These are phyloP conservation scores for Penicillium brasilianum DNA, from an alignment of 2,329 filamentous ascomycete genomes.

Conservation along the genomic window DNA sequence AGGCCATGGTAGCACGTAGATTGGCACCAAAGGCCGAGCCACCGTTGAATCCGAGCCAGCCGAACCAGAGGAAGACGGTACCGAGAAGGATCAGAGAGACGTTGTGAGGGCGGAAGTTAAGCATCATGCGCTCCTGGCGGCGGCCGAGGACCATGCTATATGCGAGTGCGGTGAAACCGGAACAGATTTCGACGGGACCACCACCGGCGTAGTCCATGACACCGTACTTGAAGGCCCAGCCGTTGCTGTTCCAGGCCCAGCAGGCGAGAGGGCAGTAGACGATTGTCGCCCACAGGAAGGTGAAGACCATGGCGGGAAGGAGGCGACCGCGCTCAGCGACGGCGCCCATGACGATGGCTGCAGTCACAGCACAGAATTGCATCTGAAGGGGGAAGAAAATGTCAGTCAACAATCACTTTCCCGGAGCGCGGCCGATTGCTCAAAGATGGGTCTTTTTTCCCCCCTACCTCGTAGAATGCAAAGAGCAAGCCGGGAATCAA, in stretches of 20 bases:
- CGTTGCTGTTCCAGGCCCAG: slow-evolving; percentile 96
- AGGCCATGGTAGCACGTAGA: slow-evolving; percentile 91
- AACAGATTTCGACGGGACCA: slow-evolving; percentile 95
- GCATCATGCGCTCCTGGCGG: slow-evolving; percentile 98
- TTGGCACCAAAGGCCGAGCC: slow-evolving; percentile 94
- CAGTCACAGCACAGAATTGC: slow-evolving; percentile 96
- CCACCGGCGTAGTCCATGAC: slow-evolving; percentile 96
- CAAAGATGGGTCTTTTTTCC: slow-evolving; percentile 20
- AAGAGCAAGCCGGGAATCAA: slow-evolving; percentile 89
- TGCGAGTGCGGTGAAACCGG: slow-evolving; percentile 88
- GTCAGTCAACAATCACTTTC: neutral
- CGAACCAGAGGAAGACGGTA: slow-evolving; percentile 95
- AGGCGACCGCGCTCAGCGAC: slow-evolving; percentile 93
- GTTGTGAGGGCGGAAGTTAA: slow-evolving; percentile 99
- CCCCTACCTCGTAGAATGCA: slow-evolving; percentile 83
- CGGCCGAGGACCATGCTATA: slow-evolving; percentile 96
- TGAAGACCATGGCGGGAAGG: slow-evolving; percentile 91
- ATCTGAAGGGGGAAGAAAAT: slow-evolving; percentile 61
- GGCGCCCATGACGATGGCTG: slow-evolving; percentile 86
- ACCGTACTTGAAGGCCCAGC: slow-evolving; percentile 89
- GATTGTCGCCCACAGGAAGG: slow-evolving; percentile 93
- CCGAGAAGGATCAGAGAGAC: slow-evolving; percentile 96
- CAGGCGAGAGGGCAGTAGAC: slow-evolving; percentile 97
- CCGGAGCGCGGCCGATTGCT: neutral
- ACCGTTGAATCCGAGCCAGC: slow-evolving; percentile 98